These are phyloP conservation scores for Neurospora cerealis DNA, from an alignment of 495 filamentous ascomycete species.

Conservation along the genomic window DNA sequence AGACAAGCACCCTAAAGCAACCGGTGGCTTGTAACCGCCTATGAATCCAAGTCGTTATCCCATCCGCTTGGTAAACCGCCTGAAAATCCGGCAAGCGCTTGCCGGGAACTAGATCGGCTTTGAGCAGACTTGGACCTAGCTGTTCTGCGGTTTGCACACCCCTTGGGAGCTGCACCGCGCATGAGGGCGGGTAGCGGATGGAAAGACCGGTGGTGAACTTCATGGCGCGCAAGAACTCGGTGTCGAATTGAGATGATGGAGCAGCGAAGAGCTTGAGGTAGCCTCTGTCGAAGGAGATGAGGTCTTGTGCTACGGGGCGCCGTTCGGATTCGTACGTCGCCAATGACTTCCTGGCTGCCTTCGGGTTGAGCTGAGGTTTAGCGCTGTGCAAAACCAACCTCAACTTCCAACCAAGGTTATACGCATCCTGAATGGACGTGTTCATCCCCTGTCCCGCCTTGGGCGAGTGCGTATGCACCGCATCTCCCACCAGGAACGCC, in stretches of 20 bases:
- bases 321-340: constrained; percentile 63
- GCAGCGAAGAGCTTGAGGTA: constrained; percentile 41
- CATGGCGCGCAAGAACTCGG: constrained; percentile 16
- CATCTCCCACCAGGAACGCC: constrained; percentile 56
- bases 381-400: constrained; percentile 36
- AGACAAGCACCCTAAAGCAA: constrained; percentile 7
- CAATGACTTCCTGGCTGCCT: constrained; percentile 42
- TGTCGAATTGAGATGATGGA: constrained; percentile 29
- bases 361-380: constrained; percentile 21
- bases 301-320: constrained; percentile 55
- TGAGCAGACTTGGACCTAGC: constrained; percentile 32
- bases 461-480: constrained; percentile 55
- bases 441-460: constrained; percentile 77
- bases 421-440: constrained; percentile 54
- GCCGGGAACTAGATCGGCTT: constrained; percentile 10
- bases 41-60: background rate
- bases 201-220: constrained; percentile 31
- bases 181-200: constrained; percentile 5
- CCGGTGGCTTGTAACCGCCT: constrained; percentile 4
- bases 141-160: background rate
- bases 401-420: constrained; percentile 71
- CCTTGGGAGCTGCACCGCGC: constrained; percentile 2
- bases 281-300: constrained; percentile 61
- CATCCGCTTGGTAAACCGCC: constrained; percentile 11
- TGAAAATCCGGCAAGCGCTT: constrained; percentile 10